A percentile compares a stretch with the other conserved stretches of the same genome.
phyloP scores from a whole-genome alignment of 1,139 yeast genomes.

The Blastobotrys serpentis region DNA sequence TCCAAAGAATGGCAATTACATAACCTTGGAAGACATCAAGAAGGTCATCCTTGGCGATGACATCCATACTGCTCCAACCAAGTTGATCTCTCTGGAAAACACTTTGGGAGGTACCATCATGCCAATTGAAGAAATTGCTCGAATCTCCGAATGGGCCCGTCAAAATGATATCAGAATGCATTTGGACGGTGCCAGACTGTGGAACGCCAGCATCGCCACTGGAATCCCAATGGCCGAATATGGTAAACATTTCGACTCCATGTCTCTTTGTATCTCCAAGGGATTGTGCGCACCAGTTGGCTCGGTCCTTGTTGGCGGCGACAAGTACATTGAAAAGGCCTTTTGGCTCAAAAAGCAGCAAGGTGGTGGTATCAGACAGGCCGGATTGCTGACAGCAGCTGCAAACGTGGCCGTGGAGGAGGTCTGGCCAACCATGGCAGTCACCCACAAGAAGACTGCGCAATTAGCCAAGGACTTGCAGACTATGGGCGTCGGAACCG shows the following conservation, averaged over 20 bases:
- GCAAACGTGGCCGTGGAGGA: slow-evolving; percentile 76
- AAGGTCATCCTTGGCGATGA: slow-evolving; percentile 74
- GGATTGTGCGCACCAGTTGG: slow-evolving; percentile 96
- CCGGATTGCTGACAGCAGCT: slow-evolving; percentile 81
- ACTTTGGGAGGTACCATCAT: slow-evolving; percentile 80
- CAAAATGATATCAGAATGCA: slow-evolving; percentile 66
- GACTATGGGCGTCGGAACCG: slow-evolving; percentile 52
- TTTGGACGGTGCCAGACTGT: slow-evolving; percentile 93
- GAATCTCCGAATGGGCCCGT: slow-evolving; percentile 70
- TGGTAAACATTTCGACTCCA: slow-evolving; percentile 79
- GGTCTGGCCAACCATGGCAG: slow-evolving; percentile 59
- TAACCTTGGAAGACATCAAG: slow-evolving; percentile 78
- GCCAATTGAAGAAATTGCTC: slow-evolving; percentile 76
- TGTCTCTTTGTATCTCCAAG: slow-evolving; percentile 85
- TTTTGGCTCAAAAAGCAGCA: slow-evolving; percentile 88
- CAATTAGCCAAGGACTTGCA: slow-evolving; percentile 54
- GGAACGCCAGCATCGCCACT: slow-evolving; percentile 83
- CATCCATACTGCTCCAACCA: slow-evolving; percentile 87
- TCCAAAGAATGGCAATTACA: slow-evolving; percentile 69
- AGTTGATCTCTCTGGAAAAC: slow-evolving; percentile 80
- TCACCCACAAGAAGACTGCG: slow-evolving; percentile 68
- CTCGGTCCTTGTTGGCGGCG: slow-evolving; percentile 74
- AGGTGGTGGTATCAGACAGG: slow-evolving; percentile 94
- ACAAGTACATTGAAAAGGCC: slow-evolving; percentile 63
- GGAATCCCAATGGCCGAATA: slow-evolving; percentile 69